phyloP scores from a whole-genome alignment of 345 rosid genomes.

The Arabis hirsuta region DNA sequence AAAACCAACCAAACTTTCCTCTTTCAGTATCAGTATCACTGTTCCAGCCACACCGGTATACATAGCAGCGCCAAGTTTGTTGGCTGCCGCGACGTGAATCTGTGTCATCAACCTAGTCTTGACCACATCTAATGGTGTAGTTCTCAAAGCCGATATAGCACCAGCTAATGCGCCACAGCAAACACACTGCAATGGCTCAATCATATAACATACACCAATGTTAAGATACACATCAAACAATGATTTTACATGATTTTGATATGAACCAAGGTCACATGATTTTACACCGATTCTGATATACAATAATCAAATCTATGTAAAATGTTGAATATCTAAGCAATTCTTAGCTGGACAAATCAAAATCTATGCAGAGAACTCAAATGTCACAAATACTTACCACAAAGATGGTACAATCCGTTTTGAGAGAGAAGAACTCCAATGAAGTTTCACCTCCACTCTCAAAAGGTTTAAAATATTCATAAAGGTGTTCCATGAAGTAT shows the following conservation, averaged over 20 bases:
- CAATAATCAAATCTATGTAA: background rate
- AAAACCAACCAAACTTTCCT: constrained; percentile 92
- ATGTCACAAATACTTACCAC: constrained; percentile 56
- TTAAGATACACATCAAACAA: background rate
- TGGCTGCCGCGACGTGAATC: constrained; percentile 52
- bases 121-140: constrained; percentile 90
- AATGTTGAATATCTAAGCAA: background rate
- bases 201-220: background rate
- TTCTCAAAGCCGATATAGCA: constrained; percentile 83
- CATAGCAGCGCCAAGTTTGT: constrained; percentile 64
- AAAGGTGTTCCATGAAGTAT: constrained; percentile 91
- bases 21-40: constrained; percentile 77
- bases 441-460: constrained; percentile 94
- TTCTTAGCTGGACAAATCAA: background rate
- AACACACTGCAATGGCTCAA: constrained; percentile 81
- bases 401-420: constrained; percentile 91
- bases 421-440: constrained; percentile 86
- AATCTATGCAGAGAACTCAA: constrained; percentile 3
- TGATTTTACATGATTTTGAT: background rate
- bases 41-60: constrained; percentile 62
- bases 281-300: background rate
- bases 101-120: constrained; percentile 97
- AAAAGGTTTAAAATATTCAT: constrained; percentile 92
- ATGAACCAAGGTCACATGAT: constrained; percentile 3
- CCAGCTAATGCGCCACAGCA: constrained; percentile 92